phyloP scores from a whole-genome alignment of 2,329 filamentous ascomycete species.

The Dactylellina leptospora region DNA sequence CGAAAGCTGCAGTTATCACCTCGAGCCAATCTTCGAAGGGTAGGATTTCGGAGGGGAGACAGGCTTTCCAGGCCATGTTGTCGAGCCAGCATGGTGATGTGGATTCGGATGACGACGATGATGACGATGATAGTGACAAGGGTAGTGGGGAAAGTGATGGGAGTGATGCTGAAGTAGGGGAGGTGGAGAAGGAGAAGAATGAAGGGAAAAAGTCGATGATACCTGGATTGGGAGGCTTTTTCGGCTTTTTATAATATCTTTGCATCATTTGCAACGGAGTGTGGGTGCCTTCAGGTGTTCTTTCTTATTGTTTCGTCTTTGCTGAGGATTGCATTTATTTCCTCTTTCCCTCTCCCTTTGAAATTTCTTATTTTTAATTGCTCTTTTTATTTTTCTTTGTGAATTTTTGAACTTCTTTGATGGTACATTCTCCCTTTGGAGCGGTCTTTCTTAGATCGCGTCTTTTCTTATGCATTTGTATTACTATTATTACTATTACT shows the following conservation, averaged over 20 bases:
- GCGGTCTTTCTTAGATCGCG: neutral
- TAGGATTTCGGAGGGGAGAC: constrained; percentile 28
- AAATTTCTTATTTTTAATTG: neutral
- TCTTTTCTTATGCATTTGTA: neutral
- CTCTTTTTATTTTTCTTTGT: neutral
- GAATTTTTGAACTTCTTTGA: neutral
- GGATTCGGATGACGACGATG: constrained; percentile 40
- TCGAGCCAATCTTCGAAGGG: constrained; percentile 10
- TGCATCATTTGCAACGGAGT: neutral
- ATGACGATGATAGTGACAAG: constrained; percentile 19
- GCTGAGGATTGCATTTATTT: neutral
- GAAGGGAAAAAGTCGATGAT: neutral
- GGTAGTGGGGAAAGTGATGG: constrained; percentile 2
- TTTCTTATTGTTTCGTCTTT: constrained; percentile 1
- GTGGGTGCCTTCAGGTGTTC: neutral
- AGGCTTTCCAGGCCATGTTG: constrained; percentile 32
- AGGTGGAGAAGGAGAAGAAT: constrained; percentile 28
- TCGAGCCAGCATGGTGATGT: constrained; percentile 33
- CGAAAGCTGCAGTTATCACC: neutral
- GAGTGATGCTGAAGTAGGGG: constrained; percentile 11
- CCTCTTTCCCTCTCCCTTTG: neutral
- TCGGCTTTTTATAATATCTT: constrained; percentile 27
- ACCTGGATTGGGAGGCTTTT: constrained; percentile 17
- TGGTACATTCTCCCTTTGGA: neutral
- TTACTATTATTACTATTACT: constrained; percentile 1